Evolutionary conservation across 2,329 filamentous ascomycete genomes (phyloP).

Genomic region (Epichloe glyceriae): DNA sequence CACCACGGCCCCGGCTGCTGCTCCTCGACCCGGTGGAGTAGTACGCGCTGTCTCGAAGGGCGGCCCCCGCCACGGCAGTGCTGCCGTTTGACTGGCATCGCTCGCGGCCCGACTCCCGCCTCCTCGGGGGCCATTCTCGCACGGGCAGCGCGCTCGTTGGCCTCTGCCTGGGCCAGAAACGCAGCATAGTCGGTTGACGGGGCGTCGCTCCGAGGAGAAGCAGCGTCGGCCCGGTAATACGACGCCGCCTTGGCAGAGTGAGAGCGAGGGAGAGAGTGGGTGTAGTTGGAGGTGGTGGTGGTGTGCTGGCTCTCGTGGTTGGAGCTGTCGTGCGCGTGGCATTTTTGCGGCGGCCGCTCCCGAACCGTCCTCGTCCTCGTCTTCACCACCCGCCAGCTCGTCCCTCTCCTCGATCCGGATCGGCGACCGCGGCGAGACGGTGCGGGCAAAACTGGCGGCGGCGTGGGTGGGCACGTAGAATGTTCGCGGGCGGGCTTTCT

Average conservation of each 20-base stretch:
- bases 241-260: too few species aligned
- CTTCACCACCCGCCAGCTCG: neutral
- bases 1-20: slow-evolving; percentile 3
- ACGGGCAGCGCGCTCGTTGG: slow-evolving; percentile 5
- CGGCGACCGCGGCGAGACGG: slow-evolving; percentile 9
- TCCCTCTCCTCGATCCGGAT: slow-evolving; percentile 8
- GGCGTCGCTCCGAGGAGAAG: neutral
- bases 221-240: too few species aligned
- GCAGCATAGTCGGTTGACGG: slow-evolving; percentile 11
- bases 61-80: too few species aligned
- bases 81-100: neutral
- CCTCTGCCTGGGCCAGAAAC: slow-evolving; percentile 12
- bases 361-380: neutral
- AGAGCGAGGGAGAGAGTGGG: too few species aligned
- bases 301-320: too few species aligned
- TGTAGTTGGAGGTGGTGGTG: too few species aligned
- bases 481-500: neutral
- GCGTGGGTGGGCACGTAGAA: slow-evolving; percentile 19
- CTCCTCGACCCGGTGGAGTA: slow-evolving; percentile 5
- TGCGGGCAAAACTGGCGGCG: slow-evolving; percentile 15
- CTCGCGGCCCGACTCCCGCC: neutral
- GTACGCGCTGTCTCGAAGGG: slow-evolving; percentile 7
- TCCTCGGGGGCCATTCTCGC: slow-evolving; percentile 1
- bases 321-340: too few species aligned
- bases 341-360: too few species aligned